Evolutionary conservation across 2,329 filamentous ascomycete species (phyloP).

Genomic region (Neonectria magnoliae): DNA sequence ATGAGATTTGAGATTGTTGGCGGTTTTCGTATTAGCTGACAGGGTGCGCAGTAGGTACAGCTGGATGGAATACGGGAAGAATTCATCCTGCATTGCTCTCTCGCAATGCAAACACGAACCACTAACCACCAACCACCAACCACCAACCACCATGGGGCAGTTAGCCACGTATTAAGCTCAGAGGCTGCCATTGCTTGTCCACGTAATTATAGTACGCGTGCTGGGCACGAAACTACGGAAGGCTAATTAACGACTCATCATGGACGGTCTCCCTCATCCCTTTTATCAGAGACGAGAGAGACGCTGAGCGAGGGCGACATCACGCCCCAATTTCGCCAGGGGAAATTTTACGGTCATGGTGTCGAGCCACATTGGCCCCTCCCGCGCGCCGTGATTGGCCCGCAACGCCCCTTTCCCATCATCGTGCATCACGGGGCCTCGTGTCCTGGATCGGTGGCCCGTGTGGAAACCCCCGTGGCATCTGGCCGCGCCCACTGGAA

Average conservation of each 20-base stretch:
- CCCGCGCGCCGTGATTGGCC: constrained; percentile 33
- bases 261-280: neutral
- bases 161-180: neutral
- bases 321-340: constrained; percentile 38
- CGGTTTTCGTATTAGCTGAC: neutral
- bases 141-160: neutral
- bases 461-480: constrained; percentile 14
- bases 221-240: neutral
- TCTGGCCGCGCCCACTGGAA: constrained; percentile 1
- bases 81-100: neutral
- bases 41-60: neutral
- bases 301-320: neutral
- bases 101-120: no score
- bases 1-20: neutral
- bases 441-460: constrained; percentile 39
- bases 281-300: neutral
- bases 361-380: constrained; percentile 42
- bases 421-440: constrained; percentile 36
- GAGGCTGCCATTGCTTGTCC: neutral
- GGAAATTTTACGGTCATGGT: constrained; percentile 33
- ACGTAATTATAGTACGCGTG: neutral
- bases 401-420: constrained; percentile 31
- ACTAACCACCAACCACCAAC: neutral
- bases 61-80: neutral
- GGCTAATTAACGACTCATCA: neutral